phyloP scores from a whole-genome alignment of 257 asterid species.

The Sherardia arvensis region DNA sequence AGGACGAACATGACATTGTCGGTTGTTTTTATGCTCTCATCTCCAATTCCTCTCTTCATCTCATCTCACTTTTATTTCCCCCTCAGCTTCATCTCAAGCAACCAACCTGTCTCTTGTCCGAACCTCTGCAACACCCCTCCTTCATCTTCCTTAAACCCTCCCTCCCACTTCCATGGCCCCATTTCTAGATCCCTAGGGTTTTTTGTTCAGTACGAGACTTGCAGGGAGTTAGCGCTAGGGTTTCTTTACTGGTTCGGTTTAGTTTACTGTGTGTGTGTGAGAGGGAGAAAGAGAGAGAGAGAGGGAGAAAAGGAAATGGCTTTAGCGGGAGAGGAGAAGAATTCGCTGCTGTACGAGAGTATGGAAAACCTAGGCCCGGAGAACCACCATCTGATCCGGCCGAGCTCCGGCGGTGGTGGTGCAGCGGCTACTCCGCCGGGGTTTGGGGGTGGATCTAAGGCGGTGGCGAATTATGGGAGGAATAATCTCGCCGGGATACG shows the following conservation, averaged over 20 bases:
- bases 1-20: conserved; percentile 99
- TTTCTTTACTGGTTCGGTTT: too few species aligned
- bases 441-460: conserved; percentile 28
- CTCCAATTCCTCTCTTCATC: conserved; percentile 22
- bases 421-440: conserved; percentile 22
- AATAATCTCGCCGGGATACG: conserved; percentile 4
- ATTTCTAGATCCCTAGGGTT: not conserved
- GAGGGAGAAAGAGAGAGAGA: too few species aligned
- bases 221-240: too few species aligned
- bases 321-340: conserved; percentile 33
- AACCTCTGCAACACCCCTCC: conserved; percentile 51
- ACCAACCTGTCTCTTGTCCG: conserved; percentile 98
- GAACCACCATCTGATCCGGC: conserved; percentile 14
- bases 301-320: too few species aligned
- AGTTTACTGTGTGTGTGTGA: too few species aligned
- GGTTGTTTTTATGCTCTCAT: conserved; percentile 52
- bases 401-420: conserved; percentile 1
- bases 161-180: not conserved
- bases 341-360: conserved; percentile 22
- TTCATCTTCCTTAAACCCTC: not conserved
- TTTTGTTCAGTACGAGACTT: too few species aligned
- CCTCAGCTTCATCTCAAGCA: conserved; percentile 76
- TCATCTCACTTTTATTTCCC: conserved; percentile 34
- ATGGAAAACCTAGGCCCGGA: conserved; percentile 17
- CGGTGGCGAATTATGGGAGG: conserved; percentile 5